Conservation (phyloP, 495 filamentous ascomycete genomes). For the Viridothelium virens region DNA sequence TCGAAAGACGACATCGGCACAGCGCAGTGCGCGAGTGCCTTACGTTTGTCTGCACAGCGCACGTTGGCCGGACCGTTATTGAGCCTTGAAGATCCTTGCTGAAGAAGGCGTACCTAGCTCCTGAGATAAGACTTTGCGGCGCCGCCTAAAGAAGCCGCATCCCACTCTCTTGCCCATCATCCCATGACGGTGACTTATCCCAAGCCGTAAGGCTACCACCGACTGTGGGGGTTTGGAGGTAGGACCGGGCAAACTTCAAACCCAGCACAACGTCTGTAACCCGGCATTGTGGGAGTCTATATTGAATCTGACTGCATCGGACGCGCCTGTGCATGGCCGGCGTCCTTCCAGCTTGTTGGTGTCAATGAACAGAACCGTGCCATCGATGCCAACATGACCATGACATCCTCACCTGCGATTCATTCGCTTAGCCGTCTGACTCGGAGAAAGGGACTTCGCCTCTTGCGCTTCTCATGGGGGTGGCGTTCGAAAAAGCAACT, state of each 20-base stretch:
- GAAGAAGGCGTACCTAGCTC: not conserved
- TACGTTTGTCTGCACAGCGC: not conserved
- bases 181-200: not conserved
- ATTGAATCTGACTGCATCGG: conserved; percentile 10
- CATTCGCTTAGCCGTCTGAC: not conserved
- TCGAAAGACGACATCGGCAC: not conserved
- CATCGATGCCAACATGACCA: not conserved
- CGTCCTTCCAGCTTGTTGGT: not conserved
- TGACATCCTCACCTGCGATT: not conserved
- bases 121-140: conserved; percentile 1
- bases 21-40: not conserved
- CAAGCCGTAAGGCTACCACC: not conserved
- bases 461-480: not conserved
- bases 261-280: not conserved
- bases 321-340: not conserved
- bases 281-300: not conserved
- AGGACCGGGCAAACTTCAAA: not conserved
- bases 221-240: not conserved
- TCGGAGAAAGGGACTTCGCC: not conserved
- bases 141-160: conserved; percentile 4
- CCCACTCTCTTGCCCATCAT: not conserved
- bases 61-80: not conserved
- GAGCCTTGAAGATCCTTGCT: not conserved
- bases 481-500: not conserved
- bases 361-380: not conserved